Evolutionary conservation across 1,284 basidiomycete genomes (phyloP).

Genomic region (Takashimella tepidaria): DNA sequence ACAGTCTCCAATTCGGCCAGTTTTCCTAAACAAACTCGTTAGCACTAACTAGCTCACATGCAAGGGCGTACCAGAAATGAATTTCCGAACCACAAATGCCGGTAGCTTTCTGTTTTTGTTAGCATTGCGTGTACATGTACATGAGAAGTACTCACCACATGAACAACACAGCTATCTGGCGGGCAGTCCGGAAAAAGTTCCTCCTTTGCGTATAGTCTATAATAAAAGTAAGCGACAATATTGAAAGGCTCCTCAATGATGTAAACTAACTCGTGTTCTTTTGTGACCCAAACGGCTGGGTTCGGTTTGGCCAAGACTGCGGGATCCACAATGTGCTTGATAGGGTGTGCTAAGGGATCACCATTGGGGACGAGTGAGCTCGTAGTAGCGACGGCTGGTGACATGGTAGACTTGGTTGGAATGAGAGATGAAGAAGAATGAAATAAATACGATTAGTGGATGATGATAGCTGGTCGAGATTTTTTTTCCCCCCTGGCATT

Average conservation of each 20-base stretch:
- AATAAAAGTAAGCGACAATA: background rate
- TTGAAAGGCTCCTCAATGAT: background rate
- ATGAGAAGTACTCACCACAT: conserved; percentile 15
- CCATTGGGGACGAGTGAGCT: background rate
- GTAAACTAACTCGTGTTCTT: conserved; percentile 23
- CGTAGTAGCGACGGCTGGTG: background rate
- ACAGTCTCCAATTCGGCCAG: conserved; percentile 30
- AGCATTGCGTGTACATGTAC: background rate
- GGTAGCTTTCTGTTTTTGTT: conserved; percentile 17
- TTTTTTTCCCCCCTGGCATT: no score
- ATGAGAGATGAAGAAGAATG: background rate
- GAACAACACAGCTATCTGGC: conserved; percentile 26
- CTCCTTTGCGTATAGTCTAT: conserved; percentile 25
- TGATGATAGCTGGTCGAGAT: no score
- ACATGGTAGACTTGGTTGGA: background rate
- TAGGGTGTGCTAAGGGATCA: background rate
- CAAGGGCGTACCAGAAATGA: conserved; percentile 1
- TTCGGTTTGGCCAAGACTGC: conserved; percentile 20
- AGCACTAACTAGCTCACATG: background rate
- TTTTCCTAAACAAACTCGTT: conserved; percentile 28
- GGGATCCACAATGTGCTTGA: conserved; percentile 7
- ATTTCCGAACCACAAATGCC: conserved; percentile 23
- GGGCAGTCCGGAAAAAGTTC: conserved; percentile 25
- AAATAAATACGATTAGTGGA: no score
- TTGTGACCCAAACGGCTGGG: conserved; percentile 31